Conservation (phyloP, 2,329 filamentous ascomycete species). For the Lasiodiplodia hormozganensis region DNA sequence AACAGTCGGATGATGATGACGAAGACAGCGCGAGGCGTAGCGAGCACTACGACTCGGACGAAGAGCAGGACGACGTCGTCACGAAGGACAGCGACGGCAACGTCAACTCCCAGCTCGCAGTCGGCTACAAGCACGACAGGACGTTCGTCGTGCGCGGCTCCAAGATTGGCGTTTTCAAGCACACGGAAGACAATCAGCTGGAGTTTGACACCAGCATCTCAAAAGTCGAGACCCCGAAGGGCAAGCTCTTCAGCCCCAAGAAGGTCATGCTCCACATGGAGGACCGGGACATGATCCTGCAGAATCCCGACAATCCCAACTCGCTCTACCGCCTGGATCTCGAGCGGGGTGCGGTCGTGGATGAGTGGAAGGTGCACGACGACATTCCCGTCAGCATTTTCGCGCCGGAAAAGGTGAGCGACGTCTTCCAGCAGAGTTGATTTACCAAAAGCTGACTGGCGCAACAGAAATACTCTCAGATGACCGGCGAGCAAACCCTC, state of each 20-base stretch:
- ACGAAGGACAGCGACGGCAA: constrained; percentile 76
- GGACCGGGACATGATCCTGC: constrained; percentile 87
- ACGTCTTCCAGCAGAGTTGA: not conserved
- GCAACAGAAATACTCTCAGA: constrained; percentile 88
- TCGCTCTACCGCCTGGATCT: constrained; percentile 97
- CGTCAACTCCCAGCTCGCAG: constrained; percentile 90
- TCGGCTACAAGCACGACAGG: constrained; percentile 95
- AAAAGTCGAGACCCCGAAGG: constrained; percentile 87
- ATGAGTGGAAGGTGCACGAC: constrained; percentile 98
- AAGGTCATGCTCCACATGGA: constrained; percentile 97
- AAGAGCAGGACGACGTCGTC: constrained; percentile 79
- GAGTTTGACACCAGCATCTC: constrained; percentile 98
- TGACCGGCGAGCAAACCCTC: constrained; percentile 95
- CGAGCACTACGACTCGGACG: constrained; percentile 76
- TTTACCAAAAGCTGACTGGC: constrained; percentile 30
- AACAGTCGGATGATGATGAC: constrained; percentile 57
- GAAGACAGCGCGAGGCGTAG: constrained; percentile 71
- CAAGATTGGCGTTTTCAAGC: constrained; percentile 99
- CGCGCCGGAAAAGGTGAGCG: constrained; percentile 78
- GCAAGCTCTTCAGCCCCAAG: constrained; percentile 88
- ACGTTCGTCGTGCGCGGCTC: constrained; percentile 97
- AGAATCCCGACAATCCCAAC: constrained; percentile 83
- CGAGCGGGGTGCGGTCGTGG: constrained; percentile 95
- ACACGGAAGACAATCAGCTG: constrained; percentile 88
- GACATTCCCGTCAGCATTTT: constrained; percentile 93